Evolutionary conservation across 345 rosid genomes (phyloP), one percentile per base, ranked within the genome.

Genomic region (Populus davidiana): DNA sequence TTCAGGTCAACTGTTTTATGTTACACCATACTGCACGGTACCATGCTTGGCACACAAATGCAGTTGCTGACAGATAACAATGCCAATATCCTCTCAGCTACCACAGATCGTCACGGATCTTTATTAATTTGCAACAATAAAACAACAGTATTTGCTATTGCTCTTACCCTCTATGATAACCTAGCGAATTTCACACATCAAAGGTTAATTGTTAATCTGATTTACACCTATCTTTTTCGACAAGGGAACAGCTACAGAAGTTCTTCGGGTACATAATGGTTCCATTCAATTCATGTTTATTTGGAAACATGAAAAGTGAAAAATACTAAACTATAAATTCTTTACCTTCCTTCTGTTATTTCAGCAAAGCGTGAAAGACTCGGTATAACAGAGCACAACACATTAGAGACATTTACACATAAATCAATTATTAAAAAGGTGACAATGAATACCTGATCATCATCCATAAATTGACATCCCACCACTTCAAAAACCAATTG

Each of bases 381-480:
- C 27, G 38, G 27, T 56, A 52, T 56, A 76, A 68, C 56, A 14
- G 41, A 61, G 61, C 1, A 69, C 67, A 67, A 9, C 39, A 18
- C 47, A 70, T 65, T 50, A 27, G 38, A 38, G 67, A 72, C 63
- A 52, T 54, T 29, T 67, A 11, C 43, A 59, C 73, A 61, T 39
- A 14, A 27, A 11, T 27, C 44, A 39, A 59, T 13, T 18, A 39
- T 69, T 39, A 6, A 61, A 49, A 29, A 77, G 62, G 38, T 65
- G 36, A 71, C 72, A 66, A 72, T 21, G 38, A 50, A 59, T 50
- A 78, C 81, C 81, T 66, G 67, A 35, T 49, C 50, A 49, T 62
- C 21, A 21, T 33, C 61, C 71, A 47, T 17, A 14, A n/a, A 41
- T 27, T 71, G 75, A 36, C 36, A 50, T 70, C 25, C 63, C 52